Base-by-base conservation (phyloP, 441 rosid genomes). In the Erodium chrysanthum region DNA sequence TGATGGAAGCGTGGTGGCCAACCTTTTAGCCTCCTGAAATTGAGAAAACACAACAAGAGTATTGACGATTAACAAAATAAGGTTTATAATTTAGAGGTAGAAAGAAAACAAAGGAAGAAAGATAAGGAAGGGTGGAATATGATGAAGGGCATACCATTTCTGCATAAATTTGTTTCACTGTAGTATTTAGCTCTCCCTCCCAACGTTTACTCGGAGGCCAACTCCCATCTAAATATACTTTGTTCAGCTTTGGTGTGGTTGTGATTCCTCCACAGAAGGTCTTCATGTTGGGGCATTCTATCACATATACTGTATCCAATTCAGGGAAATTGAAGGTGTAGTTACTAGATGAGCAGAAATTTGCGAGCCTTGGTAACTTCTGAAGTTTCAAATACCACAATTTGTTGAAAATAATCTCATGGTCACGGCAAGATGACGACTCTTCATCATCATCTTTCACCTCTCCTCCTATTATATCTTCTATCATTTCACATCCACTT, bases 241-340 rank as follows among this genome's bases (percentile, higher is more conserved):
- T 15, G 8, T 42, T 0, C 37, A 73, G 46, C 37, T 29, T n/a
- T 6, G 67, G 77, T n/a, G 82, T 15, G 3, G 48, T 31, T 21
- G 61, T 27, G 27, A 29, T 29, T 29, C 33, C 33, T 29, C 33
- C 33, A 29, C 5, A 29, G 33, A 29, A 29, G 33, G 33, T 60
- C 52, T 72, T n/a, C 76, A 79, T 69, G 3, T 44, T 33, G 22
- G 78, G 79, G 70, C 78, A 80, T 5, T 64, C 54, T 8, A 5
- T 62, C 54, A 77, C 63, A 14, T 1, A n/a, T 7, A 72, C 61
- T 3, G 17, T 5, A 12, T 8, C 60, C 74, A 72, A 66, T 20
- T 52, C 62, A 0, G 81, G 73, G 50, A 79, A 76, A 17, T 7
- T 56, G 22, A 68, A 22, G 17, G 20, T 6, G 14, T 35, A 61